Percentiles rank a stretch among this genome's conserved stretches.
Conservation (phyloP, 164 flowering plant species). For the Sextonia rubra region DNA sequence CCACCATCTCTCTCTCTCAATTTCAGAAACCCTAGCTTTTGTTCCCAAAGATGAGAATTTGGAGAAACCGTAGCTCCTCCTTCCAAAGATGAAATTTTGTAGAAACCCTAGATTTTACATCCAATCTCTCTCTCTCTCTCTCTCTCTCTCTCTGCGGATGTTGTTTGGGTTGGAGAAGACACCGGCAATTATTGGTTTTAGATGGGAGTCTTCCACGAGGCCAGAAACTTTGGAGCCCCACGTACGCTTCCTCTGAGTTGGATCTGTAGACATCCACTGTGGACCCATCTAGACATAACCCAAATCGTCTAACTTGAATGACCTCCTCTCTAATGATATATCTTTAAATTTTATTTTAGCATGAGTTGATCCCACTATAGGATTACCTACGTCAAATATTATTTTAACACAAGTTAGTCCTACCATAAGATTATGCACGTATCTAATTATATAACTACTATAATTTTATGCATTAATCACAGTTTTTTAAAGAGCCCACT, state of each 20-base stretch:
- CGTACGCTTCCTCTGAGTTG: neutral
- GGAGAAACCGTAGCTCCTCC: neutral
- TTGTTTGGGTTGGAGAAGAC: neutral
- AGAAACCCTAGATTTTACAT: neutral
- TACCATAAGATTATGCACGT: no score
- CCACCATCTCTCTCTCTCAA: conserved; percentile 4
- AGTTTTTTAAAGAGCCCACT: no score
- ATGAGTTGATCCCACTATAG: no score
- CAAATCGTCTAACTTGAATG: no score
- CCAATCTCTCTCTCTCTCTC: neutral
- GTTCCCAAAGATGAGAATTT: neutral
- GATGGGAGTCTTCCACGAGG: neutral
- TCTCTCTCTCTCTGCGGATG: neutral
- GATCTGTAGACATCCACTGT: no score
- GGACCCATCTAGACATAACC: no score
- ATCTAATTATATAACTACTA: no score
- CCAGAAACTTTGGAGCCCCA: neutral
- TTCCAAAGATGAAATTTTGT: neutral
- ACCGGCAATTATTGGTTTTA: neutral
- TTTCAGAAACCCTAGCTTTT: neutral
- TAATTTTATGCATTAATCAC: no score
- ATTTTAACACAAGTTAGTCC: no score
- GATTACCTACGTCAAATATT: no score
- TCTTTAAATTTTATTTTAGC: no score
- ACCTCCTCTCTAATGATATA: no score